A percentile compares a stretch with the other conserved stretches of the same genome.
Conservation (phyloP, 2,329 filamentous ascomycete species). For the Aspergillaceae sp. region DNA sequence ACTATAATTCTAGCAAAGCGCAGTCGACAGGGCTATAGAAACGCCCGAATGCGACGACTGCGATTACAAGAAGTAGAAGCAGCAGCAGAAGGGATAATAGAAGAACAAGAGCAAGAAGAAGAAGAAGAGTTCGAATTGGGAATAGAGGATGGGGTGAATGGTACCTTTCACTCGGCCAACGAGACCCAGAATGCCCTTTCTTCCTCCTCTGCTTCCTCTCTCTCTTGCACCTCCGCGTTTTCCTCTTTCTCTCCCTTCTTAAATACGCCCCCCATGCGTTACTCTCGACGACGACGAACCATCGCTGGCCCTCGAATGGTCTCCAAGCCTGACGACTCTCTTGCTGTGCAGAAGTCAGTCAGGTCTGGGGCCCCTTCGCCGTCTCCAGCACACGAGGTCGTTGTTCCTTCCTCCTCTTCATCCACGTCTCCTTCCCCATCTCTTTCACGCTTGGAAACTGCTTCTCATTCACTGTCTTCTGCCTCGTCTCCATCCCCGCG, state of each 20-base stretch:
- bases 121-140: too few species aligned
- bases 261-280: too few species aligned
- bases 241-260: slow-evolving; percentile 2
- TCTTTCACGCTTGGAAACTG: too few species aligned
- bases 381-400: too few species aligned
- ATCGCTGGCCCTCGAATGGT: too few species aligned
- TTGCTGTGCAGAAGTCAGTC: too few species aligned
- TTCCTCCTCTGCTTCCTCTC: not conserved
- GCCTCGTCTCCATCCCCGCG: not conserved
- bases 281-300: not conserved
- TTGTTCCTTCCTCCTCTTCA: not conserved
- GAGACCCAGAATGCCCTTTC: not conserved
- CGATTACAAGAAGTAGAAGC: not conserved
- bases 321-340: too few species aligned
- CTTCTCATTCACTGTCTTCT: not conserved
- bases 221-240: not conserved
- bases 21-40: not conserved
- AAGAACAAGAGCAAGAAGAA: too few species aligned
- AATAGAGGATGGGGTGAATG: too few species aligned
- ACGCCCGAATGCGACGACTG: not conserved
- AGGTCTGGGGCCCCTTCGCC: too few species aligned
- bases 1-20: not conserved
- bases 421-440: not conserved
- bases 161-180: not conserved
- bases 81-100: too few species aligned